These are phyloP conservation scores for Circinella minor DNA, from an alignment of 371 early-diverging fungal genomes.

Conservation along the genomic window DNA sequence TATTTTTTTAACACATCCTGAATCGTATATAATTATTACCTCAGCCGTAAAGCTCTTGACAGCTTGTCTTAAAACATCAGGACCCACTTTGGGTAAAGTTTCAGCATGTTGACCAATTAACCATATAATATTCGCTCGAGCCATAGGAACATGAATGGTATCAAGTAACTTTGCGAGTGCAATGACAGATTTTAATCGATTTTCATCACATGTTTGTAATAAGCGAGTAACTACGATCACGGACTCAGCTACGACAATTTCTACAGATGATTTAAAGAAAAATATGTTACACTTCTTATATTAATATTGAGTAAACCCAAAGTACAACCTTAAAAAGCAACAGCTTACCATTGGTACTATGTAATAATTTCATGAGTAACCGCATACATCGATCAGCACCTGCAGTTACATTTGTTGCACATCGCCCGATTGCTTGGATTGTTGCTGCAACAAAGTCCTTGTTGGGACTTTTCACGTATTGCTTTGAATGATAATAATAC, in stretches of 20 bases:
- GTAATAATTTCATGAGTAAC: slow-evolving; percentile 70
- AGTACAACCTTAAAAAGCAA: too few species aligned
- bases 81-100: slow-evolving; percentile 66
- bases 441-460: slow-evolving; percentile 73
- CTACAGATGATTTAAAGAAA: slow-evolving; percentile 33
- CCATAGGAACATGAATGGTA: slow-evolving; percentile 67
- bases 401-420: slow-evolving; percentile 65
- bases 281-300: too few species aligned
- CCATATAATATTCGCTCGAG: slow-evolving; percentile 84
- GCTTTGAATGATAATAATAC: slow-evolving; percentile 34
- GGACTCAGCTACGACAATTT: slow-evolving; percentile 77
- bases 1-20: too few species aligned
- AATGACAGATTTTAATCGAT: slow-evolving; percentile 61
- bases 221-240: slow-evolving; percentile 79
- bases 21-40: slow-evolving; percentile 24
- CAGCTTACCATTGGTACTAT: slow-evolving; percentile 69
- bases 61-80: slow-evolving; percentile 82
- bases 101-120: slow-evolving; percentile 80
- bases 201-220: slow-evolving; percentile 60
- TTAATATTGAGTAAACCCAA: too few species aligned
- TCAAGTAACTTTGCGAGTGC: slow-evolving; percentile 71
- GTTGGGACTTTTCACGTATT: slow-evolving; percentile 76
- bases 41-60: slow-evolving; percentile 77
- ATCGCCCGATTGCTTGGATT: slow-evolving; percentile 75
- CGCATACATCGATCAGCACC: slow-evolving; percentile 66